A percentile compares a stretch with the other conserved stretches of the same genome.
Evolutionary conservation across 805 yeast genomes (phyloP).

Genomic region (Candida maris): DNA sequence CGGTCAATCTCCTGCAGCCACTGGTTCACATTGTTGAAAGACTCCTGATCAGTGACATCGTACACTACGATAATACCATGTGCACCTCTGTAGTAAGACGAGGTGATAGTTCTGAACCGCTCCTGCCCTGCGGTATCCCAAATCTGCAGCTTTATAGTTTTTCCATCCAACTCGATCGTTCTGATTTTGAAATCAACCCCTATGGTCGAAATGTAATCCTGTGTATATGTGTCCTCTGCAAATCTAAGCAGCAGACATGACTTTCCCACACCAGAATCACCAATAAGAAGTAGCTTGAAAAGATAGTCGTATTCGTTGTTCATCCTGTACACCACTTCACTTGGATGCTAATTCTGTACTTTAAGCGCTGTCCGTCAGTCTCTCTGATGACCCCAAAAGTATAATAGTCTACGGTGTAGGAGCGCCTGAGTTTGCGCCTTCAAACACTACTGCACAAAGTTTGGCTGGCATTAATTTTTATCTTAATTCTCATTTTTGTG

Average conservation of each 20-base stretch:
- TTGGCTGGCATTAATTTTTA: constrained; percentile 9
- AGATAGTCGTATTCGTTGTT: constrained; percentile 96
- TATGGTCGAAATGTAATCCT: constrained; percentile 94
- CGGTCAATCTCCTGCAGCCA: constrained; percentile 99
- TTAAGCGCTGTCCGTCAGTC: too few species aligned
- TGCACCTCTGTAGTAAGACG: constrained; percentile 97
- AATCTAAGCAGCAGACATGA: constrained; percentile 92
- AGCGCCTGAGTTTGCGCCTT: background rate
- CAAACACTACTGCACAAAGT: constrained; percentile 1
- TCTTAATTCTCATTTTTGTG: constrained; percentile 2
- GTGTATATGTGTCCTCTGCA: constrained; percentile 96
- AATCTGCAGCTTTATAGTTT: constrained; percentile 94
- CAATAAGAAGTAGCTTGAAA: constrained; percentile 90
- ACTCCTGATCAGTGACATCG: constrained; percentile 96
- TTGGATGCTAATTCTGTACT: too few species aligned
- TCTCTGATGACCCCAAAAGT: too few species aligned
- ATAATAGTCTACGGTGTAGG: background rate
- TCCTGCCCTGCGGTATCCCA: constrained; percentile 99
- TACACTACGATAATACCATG: constrained; percentile 97
- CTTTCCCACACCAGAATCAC: constrained; percentile 98
- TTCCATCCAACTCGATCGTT: constrained; percentile 92
- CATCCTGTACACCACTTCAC: constrained; percentile 39
- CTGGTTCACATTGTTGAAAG: constrained; percentile 93
- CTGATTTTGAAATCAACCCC: constrained; percentile 94
- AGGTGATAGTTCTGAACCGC: constrained; percentile 94